A percentile compares a stretch with the other conserved stretches of the same genome.
Evolutionary conservation across 2,329 filamentous ascomycete species (phyloP).

Genomic region (Fusarium sacchari): DNA sequence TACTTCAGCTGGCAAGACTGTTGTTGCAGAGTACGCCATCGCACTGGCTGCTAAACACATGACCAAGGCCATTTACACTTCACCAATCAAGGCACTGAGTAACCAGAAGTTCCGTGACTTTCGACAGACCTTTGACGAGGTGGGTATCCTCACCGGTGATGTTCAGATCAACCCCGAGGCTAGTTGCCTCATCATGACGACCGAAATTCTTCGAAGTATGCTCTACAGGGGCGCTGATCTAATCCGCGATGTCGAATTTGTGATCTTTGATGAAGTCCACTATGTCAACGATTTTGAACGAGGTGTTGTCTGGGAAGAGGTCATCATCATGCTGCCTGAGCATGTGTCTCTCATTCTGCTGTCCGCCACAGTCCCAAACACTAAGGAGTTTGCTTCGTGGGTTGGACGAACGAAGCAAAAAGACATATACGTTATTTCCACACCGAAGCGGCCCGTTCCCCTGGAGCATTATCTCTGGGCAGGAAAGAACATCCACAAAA

Average conservation of each 20-base stretch:
- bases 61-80: conserved; percentile 99
- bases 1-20: conserved; percentile 97
- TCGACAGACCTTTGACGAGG: conserved; percentile 88
- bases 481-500: conserved; percentile 90
- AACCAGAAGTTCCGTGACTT: conserved; percentile 99
- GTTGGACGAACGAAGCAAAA: conserved; percentile 98
- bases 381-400: conserved; percentile 97
- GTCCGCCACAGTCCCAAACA: conserved; percentile 97
- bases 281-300: conserved; percentile 97
- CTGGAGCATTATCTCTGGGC: conserved; percentile 98
- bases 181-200: conserved; percentile 99
- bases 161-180: conserved; percentile 98
- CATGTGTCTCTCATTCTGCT: conserved; percentile 95
- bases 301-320: conserved; percentile 98
- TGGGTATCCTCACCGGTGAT: conserved; percentile 95
- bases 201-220: conserved; percentile 98
- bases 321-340: conserved; percentile 99
- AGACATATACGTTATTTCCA: conserved; percentile 98
- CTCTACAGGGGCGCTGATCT: conserved; percentile 95
- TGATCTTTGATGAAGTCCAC: conserved; percentile 99
- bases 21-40: conserved; percentile 98
- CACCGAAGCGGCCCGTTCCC: conserved; percentile 92
- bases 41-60: conserved; percentile 96
- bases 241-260: conserved; percentile 96
- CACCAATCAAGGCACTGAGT: conserved; percentile 96